A percentile compares a stretch with the other conserved stretches of the same genome.
Conservation (phyloP, 1,284 basidiomycete genomes). For the Microbotryum violaceum region DNA sequence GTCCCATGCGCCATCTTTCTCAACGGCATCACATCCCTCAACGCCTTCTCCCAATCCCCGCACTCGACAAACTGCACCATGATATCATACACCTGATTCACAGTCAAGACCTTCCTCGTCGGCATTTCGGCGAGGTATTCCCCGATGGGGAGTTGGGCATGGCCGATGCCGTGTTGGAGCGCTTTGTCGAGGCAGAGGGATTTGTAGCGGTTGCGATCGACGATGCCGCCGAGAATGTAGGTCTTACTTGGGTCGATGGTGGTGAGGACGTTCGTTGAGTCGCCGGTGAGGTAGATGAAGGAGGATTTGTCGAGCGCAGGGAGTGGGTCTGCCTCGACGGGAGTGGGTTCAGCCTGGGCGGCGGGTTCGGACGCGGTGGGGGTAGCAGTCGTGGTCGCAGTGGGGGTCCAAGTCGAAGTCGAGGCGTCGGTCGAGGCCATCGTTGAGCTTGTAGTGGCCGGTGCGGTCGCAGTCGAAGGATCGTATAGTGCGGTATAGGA, state of each 20-base stretch:
- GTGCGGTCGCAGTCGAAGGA: not conserved
- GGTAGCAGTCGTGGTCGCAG: not conserved
- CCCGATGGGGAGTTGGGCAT: conserved; percentile 87
- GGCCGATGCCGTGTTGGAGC: conserved; percentile 60
- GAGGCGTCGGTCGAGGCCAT: not conserved
- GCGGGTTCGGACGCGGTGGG: not conserved
- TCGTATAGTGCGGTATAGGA: conserved; percentile 61
- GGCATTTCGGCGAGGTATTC: conserved; percentile 71
- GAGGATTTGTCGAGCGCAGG: conserved; percentile 42
- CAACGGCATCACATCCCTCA: conserved; percentile 78
- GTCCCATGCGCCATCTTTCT: conserved; percentile 62
- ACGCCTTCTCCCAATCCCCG: conserved; percentile 66
- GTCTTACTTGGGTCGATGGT: conserved; percentile 67
- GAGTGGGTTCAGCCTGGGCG: not conserved
- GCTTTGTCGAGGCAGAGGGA: conserved; percentile 87
- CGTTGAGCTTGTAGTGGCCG: conserved; percentile 13
- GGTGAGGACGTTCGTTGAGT: conserved; percentile 74
- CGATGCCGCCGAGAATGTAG: conserved; percentile 94
- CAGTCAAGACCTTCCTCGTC: conserved; percentile 90
- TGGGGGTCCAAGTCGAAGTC: not conserved
- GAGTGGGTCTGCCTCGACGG: conserved; percentile 10
- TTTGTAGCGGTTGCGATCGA: conserved; percentile 96
- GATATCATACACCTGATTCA: conserved; percentile 85
- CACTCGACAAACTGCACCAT: conserved; percentile 62
- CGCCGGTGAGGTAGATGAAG: conserved; percentile 90